Evolutionary conservation across 768 basidiomycete genomes (phyloP), one percentile per base, ranked within the genome.

Genomic region (Psilocybe cyanescens): DNA sequence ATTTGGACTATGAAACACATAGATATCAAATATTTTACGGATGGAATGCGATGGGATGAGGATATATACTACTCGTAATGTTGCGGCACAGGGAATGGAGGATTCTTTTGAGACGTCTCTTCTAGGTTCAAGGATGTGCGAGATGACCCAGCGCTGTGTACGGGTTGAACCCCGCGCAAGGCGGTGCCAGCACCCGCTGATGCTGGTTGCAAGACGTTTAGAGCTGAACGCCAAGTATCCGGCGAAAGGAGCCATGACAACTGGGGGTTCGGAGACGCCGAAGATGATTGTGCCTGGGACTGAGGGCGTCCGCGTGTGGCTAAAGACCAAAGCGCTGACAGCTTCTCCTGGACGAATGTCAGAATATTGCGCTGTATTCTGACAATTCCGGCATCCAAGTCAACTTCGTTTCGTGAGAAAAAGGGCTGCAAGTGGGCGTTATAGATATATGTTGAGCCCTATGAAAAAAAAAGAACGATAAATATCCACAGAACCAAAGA

Each of bases 381-480:
- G 35, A 76, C 71, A 64, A 92, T 83, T 51, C 84, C 77, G 3
- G 79, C 80, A 67, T 92, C 89, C 29, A 91, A 75, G 11, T 84
- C 79, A 14, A 75, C 77, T 67, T 91, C 88, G 67, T 91, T 85
- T 60, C 75, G 76, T 56, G 69, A 62, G 68, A 86, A 79, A 75
- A 86, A 90, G 1, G 90, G 90, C 55, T 84, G 79, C 3, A 91
- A 64, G 69, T 85, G 86, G 8, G 78, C 74, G 59, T 79, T 75
- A 74, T 89, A 91, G 58, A 91, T 73, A 72, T 84, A 88, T 1
- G 82, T 83, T 4, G 89, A 88, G 49, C 89, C 90, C 90, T 91
- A 65, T 33, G 56, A 44, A 29, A 50, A 54, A 35, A 45, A 61
- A 66, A 61, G 68, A 50, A 54, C 48, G 29, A 35, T 14, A 33